These are phyloP conservation scores for Fusarium humuli DNA, from an alignment of 2,329 filamentous ascomycete species.

Conservation along the genomic window DNA sequence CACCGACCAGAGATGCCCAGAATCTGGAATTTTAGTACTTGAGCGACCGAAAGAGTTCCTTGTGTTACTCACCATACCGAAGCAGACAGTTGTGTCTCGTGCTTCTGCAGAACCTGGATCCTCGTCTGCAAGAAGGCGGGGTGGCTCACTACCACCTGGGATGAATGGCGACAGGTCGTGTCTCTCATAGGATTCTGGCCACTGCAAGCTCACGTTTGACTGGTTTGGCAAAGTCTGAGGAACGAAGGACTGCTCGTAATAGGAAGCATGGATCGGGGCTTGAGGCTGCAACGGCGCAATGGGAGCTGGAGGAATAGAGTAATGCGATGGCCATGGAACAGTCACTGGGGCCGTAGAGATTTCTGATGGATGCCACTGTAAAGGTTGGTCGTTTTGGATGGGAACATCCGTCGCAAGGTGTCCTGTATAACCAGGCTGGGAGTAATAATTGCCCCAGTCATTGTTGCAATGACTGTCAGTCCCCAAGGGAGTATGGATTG, in stretches of 20 bases:
- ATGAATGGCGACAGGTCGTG: background rate
- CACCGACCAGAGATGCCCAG: constrained; percentile 2
- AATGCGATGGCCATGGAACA: accelerated
- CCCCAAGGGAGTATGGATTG: background rate
- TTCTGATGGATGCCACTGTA: accelerated
- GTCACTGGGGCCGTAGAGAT: accelerated
- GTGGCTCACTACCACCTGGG: accelerated
- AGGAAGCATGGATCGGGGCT: accelerated
- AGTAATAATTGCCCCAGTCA: accelerated
- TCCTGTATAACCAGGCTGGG: background rate
- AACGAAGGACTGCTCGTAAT: background rate
- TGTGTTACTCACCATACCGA: constrained; percentile 15
- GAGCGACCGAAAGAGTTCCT: background rate
- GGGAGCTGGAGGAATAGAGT: no score
- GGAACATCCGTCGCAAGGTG: background rate
- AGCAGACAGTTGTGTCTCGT: constrained; percentile 1
- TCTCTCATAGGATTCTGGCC: background rate
- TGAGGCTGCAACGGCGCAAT: background rate
- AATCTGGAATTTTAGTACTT: background rate
- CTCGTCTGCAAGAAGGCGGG: background rate
- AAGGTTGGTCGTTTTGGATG: accelerated
- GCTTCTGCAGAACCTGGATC: background rate
- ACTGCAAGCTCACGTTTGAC: background rate
- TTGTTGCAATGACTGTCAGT: background rate
- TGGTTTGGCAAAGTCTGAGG: background rate